Percentiles rank a stretch among this genome's conserved stretches.
phyloP scores from a whole-genome alignment of 768 basidiomycete genomes.

The Mycena vitilis region DNA sequence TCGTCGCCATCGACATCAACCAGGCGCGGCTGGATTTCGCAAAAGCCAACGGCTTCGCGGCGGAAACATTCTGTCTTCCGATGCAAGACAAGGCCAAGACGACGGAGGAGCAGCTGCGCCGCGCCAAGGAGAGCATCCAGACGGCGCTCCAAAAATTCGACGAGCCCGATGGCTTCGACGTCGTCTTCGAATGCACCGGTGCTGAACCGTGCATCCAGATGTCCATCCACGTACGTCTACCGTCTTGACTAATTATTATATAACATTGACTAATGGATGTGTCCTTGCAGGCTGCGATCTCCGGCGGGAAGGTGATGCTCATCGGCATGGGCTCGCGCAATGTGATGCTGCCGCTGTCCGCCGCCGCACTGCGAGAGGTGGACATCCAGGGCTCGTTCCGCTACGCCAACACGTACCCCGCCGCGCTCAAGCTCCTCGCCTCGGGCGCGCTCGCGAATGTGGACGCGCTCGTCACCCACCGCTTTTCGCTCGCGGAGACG shows the following conservation, averaged over 20 bases:
- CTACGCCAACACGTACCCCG: constrained; percentile 90
- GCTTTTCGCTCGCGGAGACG: constrained; percentile 72
- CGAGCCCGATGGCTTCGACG: constrained; percentile 84
- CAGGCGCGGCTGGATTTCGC: constrained; percentile 84
- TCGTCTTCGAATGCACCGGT: constrained; percentile 96
- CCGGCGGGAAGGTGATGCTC: constrained; percentile 90
- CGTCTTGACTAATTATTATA: constrained; percentile 29
- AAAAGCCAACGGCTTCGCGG: constrained; percentile 78
- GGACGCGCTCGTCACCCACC: constrained; percentile 84
- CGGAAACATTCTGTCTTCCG: constrained; percentile 76
- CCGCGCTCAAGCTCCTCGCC: constrained; percentile 82
- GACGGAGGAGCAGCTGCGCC: constrained; percentile 66
- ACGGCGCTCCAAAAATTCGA: constrained; percentile 66
- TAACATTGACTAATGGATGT: no score
- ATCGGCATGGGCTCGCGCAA: constrained; percentile 96
- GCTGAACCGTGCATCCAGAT: constrained; percentile 93
- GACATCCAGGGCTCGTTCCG: constrained; percentile 94
- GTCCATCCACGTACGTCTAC: constrained; percentile 82
- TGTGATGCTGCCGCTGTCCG: constrained; percentile 83
- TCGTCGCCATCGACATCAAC: constrained; percentile 91
- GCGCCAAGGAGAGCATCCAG: constrained; percentile 68
- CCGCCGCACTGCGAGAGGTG: constrained; percentile 88
- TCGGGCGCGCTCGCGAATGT: constrained; percentile 74
- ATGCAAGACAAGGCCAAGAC: constrained; percentile 58
- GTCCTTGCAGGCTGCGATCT: constrained; percentile 71